Evolutionary conservation across 345 rosid species (phyloP), one percentile per base, ranked within the genome.

Genomic region (Gossypium stocksii): DNA sequence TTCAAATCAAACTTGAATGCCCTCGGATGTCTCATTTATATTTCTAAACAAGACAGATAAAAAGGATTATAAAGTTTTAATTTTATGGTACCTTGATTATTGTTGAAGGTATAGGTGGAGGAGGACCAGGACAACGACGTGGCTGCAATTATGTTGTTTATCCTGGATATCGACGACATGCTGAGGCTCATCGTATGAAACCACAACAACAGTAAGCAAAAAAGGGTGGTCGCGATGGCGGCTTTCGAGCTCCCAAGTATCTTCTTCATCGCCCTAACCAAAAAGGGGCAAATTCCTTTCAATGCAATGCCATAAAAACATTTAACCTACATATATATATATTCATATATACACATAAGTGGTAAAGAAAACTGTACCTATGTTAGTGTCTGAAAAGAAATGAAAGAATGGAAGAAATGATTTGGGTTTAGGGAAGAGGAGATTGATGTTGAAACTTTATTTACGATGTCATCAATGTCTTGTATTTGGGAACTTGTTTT

Each of bases 151-250:
- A 46, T 67, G 56, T 48, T 67, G 71, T 67, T 67, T 23, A 67
- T 67, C 71, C 71, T 67, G 17, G 71, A 67, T 12, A 67, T 67
- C 15, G 57, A 67, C 41, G 57, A 67, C 43, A 67, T 27, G 57
- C 57, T 67, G 29, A 66, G 29, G 29, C 53, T 66, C 56, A 67
- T 67, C 41, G 5, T 46, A 23, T 67, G 71, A 67, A 67, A 67
- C 71, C 71, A 67, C 41, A 48, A 3, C 56, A 67, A 46, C 41
- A 46, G 10, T 2, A 67, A 46, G 41, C 41, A 67, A 23, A 67
- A 48, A 7, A 67, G 20, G 41, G 25, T 1, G 41, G 56, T 67
- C 2, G 71, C 71, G 14, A 67, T 46, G 56, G 57, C 71, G 48
- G 41, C 56, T 48, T 25, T 67, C 9, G 57, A 67, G 16, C 71